phyloP scores from a whole-genome alignment of 495 filamentous ascomycete genomes.

The Eremomyces bilateralis region DNA sequence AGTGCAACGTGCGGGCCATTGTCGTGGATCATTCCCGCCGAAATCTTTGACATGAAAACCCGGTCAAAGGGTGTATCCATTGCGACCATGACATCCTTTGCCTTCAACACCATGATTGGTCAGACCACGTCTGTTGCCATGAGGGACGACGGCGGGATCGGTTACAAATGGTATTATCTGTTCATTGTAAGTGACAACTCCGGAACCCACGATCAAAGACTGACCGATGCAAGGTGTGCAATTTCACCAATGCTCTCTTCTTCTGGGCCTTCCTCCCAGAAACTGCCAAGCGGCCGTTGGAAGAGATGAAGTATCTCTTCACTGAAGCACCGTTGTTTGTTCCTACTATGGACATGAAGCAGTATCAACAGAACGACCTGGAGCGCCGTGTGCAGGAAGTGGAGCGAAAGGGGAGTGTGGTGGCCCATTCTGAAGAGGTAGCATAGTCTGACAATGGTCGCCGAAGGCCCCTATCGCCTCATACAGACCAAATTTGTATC shows the following conservation, averaged over 20 bases:
- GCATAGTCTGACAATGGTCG: too few species aligned
- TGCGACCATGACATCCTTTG: conserved; percentile 41
- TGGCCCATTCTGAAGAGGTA: too few species aligned
- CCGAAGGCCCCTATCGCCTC: too few species aligned
- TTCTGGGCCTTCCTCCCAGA: conserved; percentile 45
- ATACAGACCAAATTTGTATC: too few species aligned
- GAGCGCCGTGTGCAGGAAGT: conserved; percentile 23
- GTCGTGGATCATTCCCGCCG: conserved; percentile 43
- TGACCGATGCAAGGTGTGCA: conserved; percentile 19
- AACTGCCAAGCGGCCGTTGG: conserved; percentile 40
- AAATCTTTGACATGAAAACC: conserved; percentile 49
- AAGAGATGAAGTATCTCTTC: conserved; percentile 53
- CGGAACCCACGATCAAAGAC: neutral
- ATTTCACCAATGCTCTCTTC: conserved; percentile 37
- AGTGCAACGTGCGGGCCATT: conserved; percentile 40
- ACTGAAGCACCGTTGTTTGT: conserved; percentile 46
- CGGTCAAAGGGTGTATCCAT: conserved; percentile 44
- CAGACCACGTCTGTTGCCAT: conserved; percentile 44
- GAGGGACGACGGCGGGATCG: conserved; percentile 16
- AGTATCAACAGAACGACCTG: conserved; percentile 22
- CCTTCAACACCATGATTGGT: conserved; percentile 55
- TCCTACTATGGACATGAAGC: conserved; percentile 22
- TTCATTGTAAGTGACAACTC: conserved; percentile 23
- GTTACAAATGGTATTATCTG: conserved; percentile 32
- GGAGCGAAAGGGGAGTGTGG: conserved; percentile 20